These are phyloP conservation scores for Cryptococcus sp. DNA, from an alignment of 1,284 basidiomycete species.

Conservation along the genomic window DNA sequence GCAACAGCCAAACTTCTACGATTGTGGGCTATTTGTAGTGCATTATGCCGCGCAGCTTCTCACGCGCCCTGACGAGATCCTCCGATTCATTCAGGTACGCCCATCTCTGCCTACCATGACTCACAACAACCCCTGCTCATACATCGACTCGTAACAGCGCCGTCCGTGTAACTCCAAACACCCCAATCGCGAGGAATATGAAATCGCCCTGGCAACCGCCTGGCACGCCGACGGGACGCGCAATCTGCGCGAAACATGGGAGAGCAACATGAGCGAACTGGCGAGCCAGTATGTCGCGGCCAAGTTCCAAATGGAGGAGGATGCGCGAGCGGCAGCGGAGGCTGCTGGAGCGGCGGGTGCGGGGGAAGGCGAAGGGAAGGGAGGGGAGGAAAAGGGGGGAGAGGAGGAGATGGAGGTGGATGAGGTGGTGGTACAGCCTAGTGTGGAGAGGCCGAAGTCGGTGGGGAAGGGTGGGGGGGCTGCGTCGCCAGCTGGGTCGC, in stretches of 20 bases:
- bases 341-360: not conserved
- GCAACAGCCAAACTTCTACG: constrained; percentile 53
- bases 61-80: constrained; percentile 25
- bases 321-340: not conserved
- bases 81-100: constrained; percentile 43
- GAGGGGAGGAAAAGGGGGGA: not conserved
- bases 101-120: not conserved
- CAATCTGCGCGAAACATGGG: constrained; percentile 10
- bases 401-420: not conserved
- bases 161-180: constrained; percentile 18
- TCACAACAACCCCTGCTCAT: not conserved
- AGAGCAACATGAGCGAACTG: constrained; percentile 2
- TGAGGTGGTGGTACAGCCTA: not conserved
- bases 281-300: not conserved
- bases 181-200: constrained; percentile 10
- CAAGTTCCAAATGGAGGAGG: too few species aligned
- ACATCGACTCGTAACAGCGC: constrained; percentile 1
- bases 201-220: constrained; percentile 4
- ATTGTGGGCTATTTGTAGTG: constrained; percentile 54
- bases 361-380: not conserved
- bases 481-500: constrained; percentile 6
- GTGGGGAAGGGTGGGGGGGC: not conserved
- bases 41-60: constrained; percentile 49
- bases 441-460: not conserved
- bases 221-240: constrained; percentile 17